Evolutionary conservation across 2,329 filamentous ascomycete genomes (phyloP).

Genomic region (Monosporascus sp.): DNA sequence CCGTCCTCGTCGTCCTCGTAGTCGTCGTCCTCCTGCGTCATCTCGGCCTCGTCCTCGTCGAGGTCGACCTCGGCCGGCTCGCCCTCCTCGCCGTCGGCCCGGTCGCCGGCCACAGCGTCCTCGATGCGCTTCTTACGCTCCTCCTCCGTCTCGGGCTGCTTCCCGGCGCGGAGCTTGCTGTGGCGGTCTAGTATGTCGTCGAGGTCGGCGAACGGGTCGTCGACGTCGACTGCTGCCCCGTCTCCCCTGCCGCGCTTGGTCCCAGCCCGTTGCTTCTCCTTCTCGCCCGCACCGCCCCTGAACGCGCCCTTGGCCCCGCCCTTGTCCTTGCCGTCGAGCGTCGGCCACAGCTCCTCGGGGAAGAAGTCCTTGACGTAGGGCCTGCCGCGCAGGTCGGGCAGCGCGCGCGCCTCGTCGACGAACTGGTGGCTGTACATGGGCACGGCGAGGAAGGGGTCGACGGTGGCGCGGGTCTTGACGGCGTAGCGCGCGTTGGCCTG

Average conservation of each 20-base stretch:
- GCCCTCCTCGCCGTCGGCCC: constrained; percentile 30
- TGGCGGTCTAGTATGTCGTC: constrained; percentile 11
- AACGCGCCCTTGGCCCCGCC: constrained; percentile 11
- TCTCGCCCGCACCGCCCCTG: constrained; percentile 15
- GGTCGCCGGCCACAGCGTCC: constrained; percentile 16
- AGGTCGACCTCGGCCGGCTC: constrained; percentile 31
- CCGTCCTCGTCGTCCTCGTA: constrained; percentile 51
- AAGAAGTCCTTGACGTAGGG: constrained; percentile 48
- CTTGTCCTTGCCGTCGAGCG: constrained; percentile 46
- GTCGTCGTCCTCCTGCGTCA: constrained; percentile 42
- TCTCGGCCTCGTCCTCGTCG: constrained; percentile 41
- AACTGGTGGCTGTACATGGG: constrained; percentile 55
- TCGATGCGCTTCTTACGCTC: constrained; percentile 28
- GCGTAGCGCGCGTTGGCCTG: constrained; percentile 54
- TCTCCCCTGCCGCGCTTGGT: not conserved
- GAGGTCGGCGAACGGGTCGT: constrained; percentile 13
- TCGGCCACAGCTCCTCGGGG: constrained; percentile 50
- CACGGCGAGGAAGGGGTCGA: constrained; percentile 54
- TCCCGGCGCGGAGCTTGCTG: constrained; percentile 11
- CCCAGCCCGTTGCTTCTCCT: not conserved
- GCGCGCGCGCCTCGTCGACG: constrained; percentile 42
- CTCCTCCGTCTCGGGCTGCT: constrained; percentile 28
- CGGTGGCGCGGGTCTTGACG: constrained; percentile 48
- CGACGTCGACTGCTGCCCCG: not conserved
- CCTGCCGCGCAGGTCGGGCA: constrained; percentile 48